Evolutionary conservation across 192 early-diverging fungal genomes (phyloP).

Genomic region (Dissophora ornata): DNA sequence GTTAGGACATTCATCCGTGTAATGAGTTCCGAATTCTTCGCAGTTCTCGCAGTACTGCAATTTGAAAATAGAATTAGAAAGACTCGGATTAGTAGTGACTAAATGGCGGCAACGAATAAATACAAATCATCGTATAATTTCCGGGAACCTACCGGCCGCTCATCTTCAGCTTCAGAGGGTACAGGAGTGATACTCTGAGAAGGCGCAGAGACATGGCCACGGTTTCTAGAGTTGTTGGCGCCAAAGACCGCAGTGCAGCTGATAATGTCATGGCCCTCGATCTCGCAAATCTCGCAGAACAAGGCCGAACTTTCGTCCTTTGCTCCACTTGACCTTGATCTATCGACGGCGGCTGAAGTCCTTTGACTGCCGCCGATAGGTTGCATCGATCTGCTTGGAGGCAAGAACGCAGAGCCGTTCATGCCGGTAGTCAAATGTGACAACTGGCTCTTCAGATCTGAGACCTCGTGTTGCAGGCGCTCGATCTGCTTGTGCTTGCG

Average conservation of each 20-base stretch:
- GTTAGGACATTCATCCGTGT: slow-evolving; percentile 77
- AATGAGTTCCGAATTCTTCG: slow-evolving; percentile 73
- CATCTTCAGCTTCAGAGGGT: slow-evolving; percentile 16
- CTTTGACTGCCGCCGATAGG: not conserved
- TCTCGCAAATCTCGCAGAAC: slow-evolving; percentile 81
- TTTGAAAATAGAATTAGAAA: not conserved
- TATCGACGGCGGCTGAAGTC: not conserved
- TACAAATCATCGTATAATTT: slow-evolving; percentile 5
- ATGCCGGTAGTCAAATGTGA: not conserved
- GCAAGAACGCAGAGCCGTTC: not conserved
- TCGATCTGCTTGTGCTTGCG: slow-evolving; percentile 55
- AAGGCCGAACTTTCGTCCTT: slow-evolving; percentile 9
- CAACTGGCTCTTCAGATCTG: slow-evolving; percentile 60
- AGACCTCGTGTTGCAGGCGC: slow-evolving; percentile 59
- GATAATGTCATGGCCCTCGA: slow-evolving; percentile 70
- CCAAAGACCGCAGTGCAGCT: slow-evolving; percentile 67
- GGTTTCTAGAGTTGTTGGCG: slow-evolving; percentile 5
- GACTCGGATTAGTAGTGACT: not conserved
- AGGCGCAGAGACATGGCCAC: not conserved
- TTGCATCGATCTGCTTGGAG: not conserved
- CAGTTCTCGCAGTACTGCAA: slow-evolving; percentile 82
- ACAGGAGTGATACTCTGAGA: not conserved
- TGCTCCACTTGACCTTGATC: not conserved
- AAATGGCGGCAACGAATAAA: not conserved
- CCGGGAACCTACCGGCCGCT: slow-evolving; percentile 18